A percentile compares a stretch with the other conserved stretches of the same genome.
phyloP scores from a whole-genome alignment of 2,329 filamentous ascomycete genomes.

The Raffaelea albimanens region DNA sequence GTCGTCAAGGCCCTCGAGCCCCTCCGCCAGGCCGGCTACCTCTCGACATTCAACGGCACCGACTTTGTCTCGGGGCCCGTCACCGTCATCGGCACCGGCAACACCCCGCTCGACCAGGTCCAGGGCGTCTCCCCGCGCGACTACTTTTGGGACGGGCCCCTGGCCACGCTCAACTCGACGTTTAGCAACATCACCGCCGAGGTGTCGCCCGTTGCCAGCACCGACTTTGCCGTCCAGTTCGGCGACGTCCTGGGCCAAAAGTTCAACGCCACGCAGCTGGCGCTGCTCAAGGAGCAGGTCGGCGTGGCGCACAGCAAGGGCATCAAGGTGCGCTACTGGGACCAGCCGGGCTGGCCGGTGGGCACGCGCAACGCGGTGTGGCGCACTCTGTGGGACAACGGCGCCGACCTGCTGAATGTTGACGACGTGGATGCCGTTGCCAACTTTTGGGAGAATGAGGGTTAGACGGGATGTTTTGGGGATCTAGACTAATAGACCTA shows the following conservation, averaged over 20 bases:
- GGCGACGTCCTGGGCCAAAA: constrained; percentile 24
- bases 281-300: constrained; percentile 42
- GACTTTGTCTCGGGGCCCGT: constrained; percentile 42
- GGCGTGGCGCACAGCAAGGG: constrained; percentile 42
- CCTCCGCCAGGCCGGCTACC: constrained; percentile 44
- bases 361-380: constrained; percentile 49
- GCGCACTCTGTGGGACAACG: constrained; percentile 44
- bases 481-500: no score
- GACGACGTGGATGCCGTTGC: constrained; percentile 49
- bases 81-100: constrained; percentile 59
- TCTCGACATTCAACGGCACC: constrained; percentile 39
- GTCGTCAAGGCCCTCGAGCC: constrained; percentile 44
- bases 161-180: constrained; percentile 13
- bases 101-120: constrained; percentile 45
- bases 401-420: constrained; percentile 50
- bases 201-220: constrained; percentile 19
- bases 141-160: constrained; percentile 21
- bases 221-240: constrained; percentile 25
- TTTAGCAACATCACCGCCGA: constrained; percentile 16
- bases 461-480: neutral
- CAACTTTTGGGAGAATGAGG: constrained; percentile 17
- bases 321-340: constrained; percentile 53
- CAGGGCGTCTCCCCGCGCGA: constrained; percentile 47
- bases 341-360: constrained; percentile 49
- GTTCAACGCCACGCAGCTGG: constrained; percentile 37